A percentile compares a stretch with the other conserved stretches of the same genome.
Conservation (phyloP, 2,329 filamentous ascomycete species). For the Septoria petroselini region DNA sequence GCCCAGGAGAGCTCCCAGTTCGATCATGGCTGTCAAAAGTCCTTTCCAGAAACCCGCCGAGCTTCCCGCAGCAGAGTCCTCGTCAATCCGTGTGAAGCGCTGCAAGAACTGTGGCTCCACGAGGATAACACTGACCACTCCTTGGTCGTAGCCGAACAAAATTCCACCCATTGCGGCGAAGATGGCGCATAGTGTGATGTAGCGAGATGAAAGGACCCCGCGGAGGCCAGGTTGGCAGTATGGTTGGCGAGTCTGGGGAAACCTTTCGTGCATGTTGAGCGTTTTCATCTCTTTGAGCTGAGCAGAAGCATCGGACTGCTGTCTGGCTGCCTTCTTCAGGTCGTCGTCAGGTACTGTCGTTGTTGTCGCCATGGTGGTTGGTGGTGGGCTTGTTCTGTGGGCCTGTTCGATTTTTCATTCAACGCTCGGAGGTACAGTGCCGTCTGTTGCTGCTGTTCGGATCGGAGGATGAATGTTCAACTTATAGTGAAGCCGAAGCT, state of each 20-base stretch:
- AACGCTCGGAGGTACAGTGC: neutral
- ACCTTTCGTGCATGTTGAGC: neutral
- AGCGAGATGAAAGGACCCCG: conserved; percentile 49
- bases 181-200: conserved; percentile 52
- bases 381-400: neutral
- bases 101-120: conserved; percentile 48
- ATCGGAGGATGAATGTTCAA: neutral
- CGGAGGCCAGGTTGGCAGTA: conserved; percentile 39
- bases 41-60: conserved; percentile 65
- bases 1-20: conserved; percentile 42
- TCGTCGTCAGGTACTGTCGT: neutral
- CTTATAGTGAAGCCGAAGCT: neutral
- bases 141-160: conserved; percentile 45
- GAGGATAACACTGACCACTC: conserved; percentile 42
- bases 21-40: conserved; percentile 46
- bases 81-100: conserved; percentile 38
- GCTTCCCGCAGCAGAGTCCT: conserved; percentile 39
- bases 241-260: conserved; percentile 12
- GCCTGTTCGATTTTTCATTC: conserved; percentile 1
- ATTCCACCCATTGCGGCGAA: conserved; percentile 47
- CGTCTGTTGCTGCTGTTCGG: neutral
- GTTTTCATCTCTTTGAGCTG: neutral
- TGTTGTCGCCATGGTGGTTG: conserved; percentile 1
- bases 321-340: conserved; percentile 3
- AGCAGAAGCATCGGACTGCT: conserved; percentile 4